Base-by-base conservation (phyloP, 441 rosid genomes). In the Adansonia rubrostipa region DNA sequence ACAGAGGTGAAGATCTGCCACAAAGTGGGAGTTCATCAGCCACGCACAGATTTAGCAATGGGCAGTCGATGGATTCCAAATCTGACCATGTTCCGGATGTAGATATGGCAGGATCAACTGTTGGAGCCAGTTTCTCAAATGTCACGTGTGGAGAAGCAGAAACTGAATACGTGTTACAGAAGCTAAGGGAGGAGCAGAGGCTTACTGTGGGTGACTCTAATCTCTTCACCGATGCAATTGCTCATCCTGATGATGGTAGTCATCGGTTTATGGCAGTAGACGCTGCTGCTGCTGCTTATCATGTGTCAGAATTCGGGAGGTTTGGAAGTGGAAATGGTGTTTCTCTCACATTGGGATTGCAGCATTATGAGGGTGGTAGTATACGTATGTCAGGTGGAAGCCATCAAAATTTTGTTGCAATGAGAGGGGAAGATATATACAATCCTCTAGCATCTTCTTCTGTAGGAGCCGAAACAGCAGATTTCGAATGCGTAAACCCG, bases 311-410 rank as follows among this genome's bases (percentile, higher is more conserved):
- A 54, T 73, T 86, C 78, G 91, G 89, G 62, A 87, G 93, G 82
- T 87, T 86, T 14, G 90, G 93, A 76, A 80, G 85, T 71, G 88
- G 92, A 71, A 88, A 82, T 9, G 90, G 86, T 17, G 92, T 91
- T 72, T 95, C 99, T 13, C 92, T 92, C 40, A 91, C 99, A 0
- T 73, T 93, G 53, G 97, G 99, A 48, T 86, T 95, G 81, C 99
- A 92, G 78, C 94, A 96, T 67, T 85, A 87, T 5, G 93, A 96
- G 71, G 95, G 88, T 15, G 87, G 84, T 70, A 83, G 48, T 78
- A 70, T 90, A 36, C 86, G 90, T 6, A 85, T 92, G 83, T 75
- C 93, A 0, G 83, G 80, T 19, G 83, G 86, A 42, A 17, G 76
- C 51, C 92, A 88, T 76, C 84, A 84, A 22, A 80, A 88, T 72